A percentile compares a stretch with the other conserved stretches of the same genome.
phyloP scores from a whole-genome alignment of 75 land plant species.

The Picea glauca region DNA sequence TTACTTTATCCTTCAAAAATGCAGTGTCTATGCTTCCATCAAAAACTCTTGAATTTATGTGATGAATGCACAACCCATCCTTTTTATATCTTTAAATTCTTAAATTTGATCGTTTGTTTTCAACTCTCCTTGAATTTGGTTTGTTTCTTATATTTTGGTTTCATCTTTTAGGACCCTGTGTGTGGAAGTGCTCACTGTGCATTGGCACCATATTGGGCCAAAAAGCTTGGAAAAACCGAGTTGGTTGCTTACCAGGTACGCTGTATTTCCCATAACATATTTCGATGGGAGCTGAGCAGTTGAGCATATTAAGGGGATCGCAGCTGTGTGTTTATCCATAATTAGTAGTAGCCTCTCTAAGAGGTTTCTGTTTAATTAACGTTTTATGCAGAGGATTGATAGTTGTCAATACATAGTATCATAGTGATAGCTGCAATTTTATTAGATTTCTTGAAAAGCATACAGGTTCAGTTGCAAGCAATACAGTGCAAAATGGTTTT shows the following conservation, averaged over 20 bases:
- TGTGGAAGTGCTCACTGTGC: slow-evolving; percentile 97
- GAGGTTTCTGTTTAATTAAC: neutral
- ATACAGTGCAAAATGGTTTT: neutral
- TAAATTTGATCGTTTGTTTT: neutral
- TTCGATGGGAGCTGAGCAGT: neutral
- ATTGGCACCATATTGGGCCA: slow-evolving; percentile 75
- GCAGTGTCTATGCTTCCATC: neutral
- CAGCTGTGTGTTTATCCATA: neutral
- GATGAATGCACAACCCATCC: neutral
- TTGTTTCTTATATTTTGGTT: neutral
- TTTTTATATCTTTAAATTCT: neutral
- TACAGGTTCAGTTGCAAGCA: neutral
- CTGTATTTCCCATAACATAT: neutral
- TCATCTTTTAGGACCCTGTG: slow-evolving; percentile 66
- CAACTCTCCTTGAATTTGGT: neutral
- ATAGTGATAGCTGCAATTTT: neutral
- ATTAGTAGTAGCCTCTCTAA: neutral
- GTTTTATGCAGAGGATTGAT: neutral
- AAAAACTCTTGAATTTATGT: neutral
- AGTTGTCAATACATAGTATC: neutral
- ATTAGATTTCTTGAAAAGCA: neutral
- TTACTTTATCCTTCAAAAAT: neutral
- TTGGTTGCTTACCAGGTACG: slow-evolving; percentile 65
- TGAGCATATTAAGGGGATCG: slow-evolving; percentile 2
- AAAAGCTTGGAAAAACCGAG: slow-evolving; percentile 57